A percentile compares a stretch with the other conserved stretches of the same genome.
Conservation (phyloP, 495 filamentous ascomycete species). For the Diplogelasinospora grovesii region DNA sequence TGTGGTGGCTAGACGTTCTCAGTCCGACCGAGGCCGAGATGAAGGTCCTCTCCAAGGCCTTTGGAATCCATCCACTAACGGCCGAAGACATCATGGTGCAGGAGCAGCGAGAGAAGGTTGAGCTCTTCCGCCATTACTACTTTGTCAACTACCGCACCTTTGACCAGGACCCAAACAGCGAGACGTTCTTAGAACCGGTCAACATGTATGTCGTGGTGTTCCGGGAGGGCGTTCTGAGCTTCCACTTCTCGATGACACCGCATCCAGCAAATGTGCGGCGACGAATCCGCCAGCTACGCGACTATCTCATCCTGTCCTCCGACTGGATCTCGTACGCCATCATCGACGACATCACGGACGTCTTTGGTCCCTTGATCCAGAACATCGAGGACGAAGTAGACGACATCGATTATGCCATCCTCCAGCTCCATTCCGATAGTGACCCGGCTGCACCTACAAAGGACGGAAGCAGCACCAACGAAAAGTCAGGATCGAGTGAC, state of each 20-base stretch:
- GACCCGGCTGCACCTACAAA: constrained; percentile 31
- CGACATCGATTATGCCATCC: constrained; percentile 77
- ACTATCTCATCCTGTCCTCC: constrained; percentile 85
- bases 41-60: constrained; percentile 83
- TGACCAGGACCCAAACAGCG: constrained; percentile 82
- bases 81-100: constrained; percentile 96
- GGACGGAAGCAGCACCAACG: constrained; percentile 31
- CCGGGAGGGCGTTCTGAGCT: constrained; percentile 87
- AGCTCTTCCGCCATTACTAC: constrained; percentile 94
- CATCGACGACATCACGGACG: constrained; percentile 97
- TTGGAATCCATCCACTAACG: constrained; percentile 90
- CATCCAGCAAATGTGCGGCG: constrained; percentile 93
- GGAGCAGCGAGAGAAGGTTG: constrained; percentile 94
- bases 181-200: constrained; percentile 86
- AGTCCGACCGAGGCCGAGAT: constrained; percentile 90
- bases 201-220: constrained; percentile 98
- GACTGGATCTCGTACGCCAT: constrained; percentile 99
- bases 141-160: constrained; percentile 97
- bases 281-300: constrained; percentile 85
- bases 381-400: constrained; percentile 84
- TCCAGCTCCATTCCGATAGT: constrained; percentile 60
- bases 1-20: constrained; percentile 92
- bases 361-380: constrained; percentile 84
- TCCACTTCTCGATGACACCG: constrained; percentile 89
- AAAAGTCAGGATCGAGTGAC: constrained; percentile 34